Conservation (phyloP, 2,329 filamentous ascomycete species). For the Didymella exigua region DNA sequence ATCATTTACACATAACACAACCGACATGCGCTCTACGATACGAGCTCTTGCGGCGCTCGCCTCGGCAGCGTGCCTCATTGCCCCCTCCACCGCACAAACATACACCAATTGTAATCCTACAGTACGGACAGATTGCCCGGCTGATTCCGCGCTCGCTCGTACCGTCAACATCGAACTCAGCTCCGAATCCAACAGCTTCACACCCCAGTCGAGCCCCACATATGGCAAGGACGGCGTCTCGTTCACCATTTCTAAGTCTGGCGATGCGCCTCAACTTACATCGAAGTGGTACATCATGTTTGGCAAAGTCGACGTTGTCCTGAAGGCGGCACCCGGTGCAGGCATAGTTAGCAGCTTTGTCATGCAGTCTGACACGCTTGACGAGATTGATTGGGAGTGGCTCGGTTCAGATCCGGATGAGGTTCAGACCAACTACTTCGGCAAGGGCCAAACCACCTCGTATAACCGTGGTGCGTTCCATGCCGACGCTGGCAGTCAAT, state of each 20-base stretch:
- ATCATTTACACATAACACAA: slow-evolving; percentile 15
- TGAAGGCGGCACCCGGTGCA: slow-evolving; percentile 84
- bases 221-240: slow-evolving; percentile 79
- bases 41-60: slow-evolving; percentile 47
- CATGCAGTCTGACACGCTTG: slow-evolving; percentile 85
- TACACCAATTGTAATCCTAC: slow-evolving; percentile 63
- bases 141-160: slow-evolving; percentile 81
- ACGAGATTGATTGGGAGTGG: slow-evolving; percentile 99
- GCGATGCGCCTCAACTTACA: slow-evolving; percentile 83
- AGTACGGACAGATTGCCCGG: slow-evolving; percentile 65
- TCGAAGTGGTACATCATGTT: slow-evolving; percentile 99
- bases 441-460: slow-evolving; percentile 82
- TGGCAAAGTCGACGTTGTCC: slow-evolving; percentile 81
- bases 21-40: slow-evolving; percentile 43
- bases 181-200: slow-evolving; percentile 77
- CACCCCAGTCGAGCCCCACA: slow-evolving; percentile 68
- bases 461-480: slow-evolving; percentile 90
- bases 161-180: slow-evolving; percentile 85
- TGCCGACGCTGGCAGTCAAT: slow-evolving; percentile 70
- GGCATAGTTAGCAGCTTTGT: slow-evolving; percentile 95
- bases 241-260: slow-evolving; percentile 78
- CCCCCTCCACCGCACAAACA: slow-evolving; percentile 56
- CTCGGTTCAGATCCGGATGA: slow-evolving; percentile 75
- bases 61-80: slow-evolving; percentile 48
- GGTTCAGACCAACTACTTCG: slow-evolving; percentile 98